Base-by-base conservation (phyloP, 192 early-diverging fungal genomes). In the Gorgonomyces haynaldii region DNA sequence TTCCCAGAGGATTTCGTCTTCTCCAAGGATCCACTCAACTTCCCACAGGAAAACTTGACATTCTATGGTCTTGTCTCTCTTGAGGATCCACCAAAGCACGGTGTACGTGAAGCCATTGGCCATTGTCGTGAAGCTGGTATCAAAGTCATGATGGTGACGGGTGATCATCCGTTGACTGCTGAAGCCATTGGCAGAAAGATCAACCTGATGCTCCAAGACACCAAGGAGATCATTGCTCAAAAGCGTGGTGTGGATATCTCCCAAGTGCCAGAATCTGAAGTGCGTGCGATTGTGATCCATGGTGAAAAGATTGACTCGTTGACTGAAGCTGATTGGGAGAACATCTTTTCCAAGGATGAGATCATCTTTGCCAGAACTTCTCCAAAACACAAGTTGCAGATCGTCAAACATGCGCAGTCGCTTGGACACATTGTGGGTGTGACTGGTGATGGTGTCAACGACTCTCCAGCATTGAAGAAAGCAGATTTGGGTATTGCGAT, bases 141-240 rank as follows among this genome's bases (percentile, higher is more conserved):
- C 66, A 83, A 86, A 59, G 89, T 98, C 30, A 86, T 98, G 74
- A 95, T 98, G 90, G 89, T 98, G n/a, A 98, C 94, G 27, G 92
- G 89, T 64, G 92, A 96, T 62, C 87, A 91, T 58, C 87, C 88
- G 36, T 75, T 93, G 56, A 96, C 92, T 2, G 92, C 92, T 20
- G 90, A 93, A 42, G 81, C 91, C 16, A 94, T 98, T 57, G 91
- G 84, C 2, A 79, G 90, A 52, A 92, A 94, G 64, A 97, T 94
- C 67, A 95, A 95, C 65, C 64, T 98, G 65, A 75, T 98, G 53
- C 49, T 95, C 6, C 76, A 74, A 26, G 94, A 98, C 54, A 94
- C 91, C 7, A 84, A 82, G 58, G 81, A 82, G 20, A 60, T 65
- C 42, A 67, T 91, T 0, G 86, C 91, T 15, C 70, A 72, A 36